phyloP scores from a whole-genome alignment of 257 asterid genomes.

The Solanum medicagineum region DNA sequence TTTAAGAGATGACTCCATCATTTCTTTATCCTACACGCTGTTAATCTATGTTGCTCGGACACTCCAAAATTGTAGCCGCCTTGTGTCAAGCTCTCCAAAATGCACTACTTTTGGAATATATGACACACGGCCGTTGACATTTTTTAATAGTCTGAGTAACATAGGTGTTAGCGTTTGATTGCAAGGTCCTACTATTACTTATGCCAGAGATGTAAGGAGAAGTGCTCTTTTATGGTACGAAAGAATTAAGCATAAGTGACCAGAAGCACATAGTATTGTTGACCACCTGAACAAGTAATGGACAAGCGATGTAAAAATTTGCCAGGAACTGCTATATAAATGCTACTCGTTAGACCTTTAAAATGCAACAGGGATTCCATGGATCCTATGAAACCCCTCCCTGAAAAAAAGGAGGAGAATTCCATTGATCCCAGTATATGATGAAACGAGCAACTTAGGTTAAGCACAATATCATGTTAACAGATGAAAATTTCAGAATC shows the following conservation, averaged over 20 bases:
- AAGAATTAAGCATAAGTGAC: background rate
- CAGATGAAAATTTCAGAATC: background rate
- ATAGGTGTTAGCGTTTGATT: background rate
- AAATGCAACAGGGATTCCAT: background rate
- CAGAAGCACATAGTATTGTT: background rate
- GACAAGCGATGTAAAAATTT: background rate
- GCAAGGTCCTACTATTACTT: background rate
- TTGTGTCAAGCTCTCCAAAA: too few relatives aligned
- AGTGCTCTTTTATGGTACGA: background rate
- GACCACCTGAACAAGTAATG: background rate
- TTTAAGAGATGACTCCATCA: background rate
- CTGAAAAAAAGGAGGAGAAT: background rate
- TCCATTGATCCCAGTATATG: background rate
- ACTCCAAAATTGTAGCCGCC: too few relatives aligned
- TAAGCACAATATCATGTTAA: background rate
- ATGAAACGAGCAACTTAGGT: background rate
- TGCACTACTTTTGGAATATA: too few relatives aligned
- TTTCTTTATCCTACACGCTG: background rate
- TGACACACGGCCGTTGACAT: too few relatives aligned
- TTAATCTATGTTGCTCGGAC: background rate
- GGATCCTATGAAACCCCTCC: background rate
- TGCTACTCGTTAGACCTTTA: background rate
- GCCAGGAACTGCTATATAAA: background rate
- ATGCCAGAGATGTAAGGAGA: background rate
- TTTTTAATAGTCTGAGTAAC: too few relatives aligned